Percentiles rank a stretch among this genome's conserved stretches.
These are phyloP conservation scores for Lactarius tabidus DNA, from an alignment of 768 basidiomycete species.

Conservation along the genomic window DNA sequence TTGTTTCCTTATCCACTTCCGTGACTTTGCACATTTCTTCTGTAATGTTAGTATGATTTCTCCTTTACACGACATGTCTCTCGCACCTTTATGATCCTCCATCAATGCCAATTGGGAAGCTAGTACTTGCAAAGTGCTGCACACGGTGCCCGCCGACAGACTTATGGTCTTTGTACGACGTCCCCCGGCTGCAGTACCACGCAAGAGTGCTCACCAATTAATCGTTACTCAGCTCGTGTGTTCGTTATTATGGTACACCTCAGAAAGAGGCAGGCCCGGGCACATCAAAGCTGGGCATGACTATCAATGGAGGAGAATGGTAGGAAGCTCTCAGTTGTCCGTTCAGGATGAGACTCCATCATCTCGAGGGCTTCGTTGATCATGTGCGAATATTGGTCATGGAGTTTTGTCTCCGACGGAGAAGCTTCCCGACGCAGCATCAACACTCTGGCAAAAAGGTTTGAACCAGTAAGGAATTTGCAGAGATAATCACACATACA, in stretches of 20 bases:
- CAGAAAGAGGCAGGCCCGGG: neutral
- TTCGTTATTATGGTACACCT: neutral
- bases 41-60: constrained; percentile 21
- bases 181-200: constrained; percentile 6
- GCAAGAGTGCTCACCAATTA: neutral
- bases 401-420: constrained; percentile 21
- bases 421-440: constrained; percentile 19
- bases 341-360: neutral
- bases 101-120: neutral
- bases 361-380: constrained; percentile 22
- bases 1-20: constrained; percentile 19
- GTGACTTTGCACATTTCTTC: constrained; percentile 19
- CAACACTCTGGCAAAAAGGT: constrained; percentile 17
- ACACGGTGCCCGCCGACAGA: no score
- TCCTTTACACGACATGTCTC: constrained; percentile 6
- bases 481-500: constrained; percentile 9
- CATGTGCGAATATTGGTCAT: constrained; percentile 1
- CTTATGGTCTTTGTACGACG: neutral
- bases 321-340: neutral
- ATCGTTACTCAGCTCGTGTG: neutral
- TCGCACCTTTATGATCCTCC: constrained; percentile 14
- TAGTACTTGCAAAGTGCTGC: neutral
- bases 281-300: neutral
- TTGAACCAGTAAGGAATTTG: neutral
- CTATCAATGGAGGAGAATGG: neutral